Conservation (phyloP, 1,284 basidiomycete species). For the Puccinia polysora region DNA sequence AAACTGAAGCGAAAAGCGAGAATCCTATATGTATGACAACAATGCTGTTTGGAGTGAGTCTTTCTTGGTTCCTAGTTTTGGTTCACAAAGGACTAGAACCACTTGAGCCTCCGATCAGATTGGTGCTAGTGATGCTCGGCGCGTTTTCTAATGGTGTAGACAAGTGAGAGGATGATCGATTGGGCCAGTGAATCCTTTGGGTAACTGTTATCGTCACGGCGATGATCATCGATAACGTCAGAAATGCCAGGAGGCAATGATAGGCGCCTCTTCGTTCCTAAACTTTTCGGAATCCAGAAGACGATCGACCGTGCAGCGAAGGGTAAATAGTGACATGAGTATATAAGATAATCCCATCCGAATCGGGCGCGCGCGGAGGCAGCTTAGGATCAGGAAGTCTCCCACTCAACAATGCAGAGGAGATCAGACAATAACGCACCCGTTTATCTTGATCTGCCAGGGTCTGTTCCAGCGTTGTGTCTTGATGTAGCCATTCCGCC, state of each 20-base stretch:
- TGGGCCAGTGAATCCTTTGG: constrained; percentile 7
- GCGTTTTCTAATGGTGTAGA: constrained; percentile 6
- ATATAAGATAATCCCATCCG: no score
- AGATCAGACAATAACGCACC: no score
- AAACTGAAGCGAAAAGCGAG: no score
- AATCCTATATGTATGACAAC: no score
- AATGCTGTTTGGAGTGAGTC: no score
- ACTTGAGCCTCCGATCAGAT: constrained; percentile 11
- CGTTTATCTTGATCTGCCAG: neutral
- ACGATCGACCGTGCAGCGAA: no score
- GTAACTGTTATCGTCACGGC: neutral
- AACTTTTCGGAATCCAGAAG: neutral
- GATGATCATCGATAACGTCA: constrained; percentile 7
- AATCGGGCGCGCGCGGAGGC: no score
- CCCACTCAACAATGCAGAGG: no score
- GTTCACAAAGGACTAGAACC: constrained; percentile 19
- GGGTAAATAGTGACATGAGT: no score
- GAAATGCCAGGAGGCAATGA: constrained; percentile 17
- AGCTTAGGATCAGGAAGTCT: no score
- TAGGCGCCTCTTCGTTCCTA: constrained; percentile 20
- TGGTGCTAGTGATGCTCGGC: neutral
- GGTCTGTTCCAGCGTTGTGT: neutral
- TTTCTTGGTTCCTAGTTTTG: no score
- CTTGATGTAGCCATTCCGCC: constrained; percentile 15
- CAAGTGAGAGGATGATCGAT: neutral